Conservation (phyloP, 495 filamentous ascomycete genomes). For the Aspergillus asperescens region DNA sequence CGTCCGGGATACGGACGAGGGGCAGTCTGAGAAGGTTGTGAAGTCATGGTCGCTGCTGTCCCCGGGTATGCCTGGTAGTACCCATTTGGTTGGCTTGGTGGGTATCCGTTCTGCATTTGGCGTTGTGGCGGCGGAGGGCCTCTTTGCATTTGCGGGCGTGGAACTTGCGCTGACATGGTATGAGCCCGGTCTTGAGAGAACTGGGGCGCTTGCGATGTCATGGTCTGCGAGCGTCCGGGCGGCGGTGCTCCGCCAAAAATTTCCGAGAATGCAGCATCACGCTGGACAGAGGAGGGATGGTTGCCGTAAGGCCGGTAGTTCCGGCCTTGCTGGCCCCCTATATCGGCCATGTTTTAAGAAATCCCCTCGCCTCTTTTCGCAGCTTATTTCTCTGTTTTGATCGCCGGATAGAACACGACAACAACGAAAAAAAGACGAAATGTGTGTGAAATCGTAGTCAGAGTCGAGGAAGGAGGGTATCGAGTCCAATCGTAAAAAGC, state of each 20-base stretch:
- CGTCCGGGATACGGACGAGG: constrained; percentile 58
- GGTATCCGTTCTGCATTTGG: constrained; percentile 50
- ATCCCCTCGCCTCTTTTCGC: constrained; percentile 1
- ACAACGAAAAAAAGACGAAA: neutral
- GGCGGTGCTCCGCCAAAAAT: constrained; percentile 90
- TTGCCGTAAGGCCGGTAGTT: constrained; percentile 65
- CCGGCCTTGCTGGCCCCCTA: constrained; percentile 67
- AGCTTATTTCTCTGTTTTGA: constrained; percentile 2
- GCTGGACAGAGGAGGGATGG: constrained; percentile 64
- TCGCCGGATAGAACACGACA: constrained; percentile 3
- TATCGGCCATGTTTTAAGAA: constrained; percentile 66
- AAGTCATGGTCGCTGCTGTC: constrained; percentile 50
- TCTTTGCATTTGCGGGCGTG: constrained; percentile 45
- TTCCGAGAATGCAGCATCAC: constrained; percentile 92
- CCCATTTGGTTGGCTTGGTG: constrained; percentile 34
- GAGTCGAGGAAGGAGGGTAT: constrained; percentile 22
- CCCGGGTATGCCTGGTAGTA: constrained; percentile 44
- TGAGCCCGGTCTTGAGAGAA: constrained; percentile 65
- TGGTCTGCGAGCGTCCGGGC: constrained; percentile 81
- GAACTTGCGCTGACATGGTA: constrained; percentile 71
- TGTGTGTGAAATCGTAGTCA: constrained; percentile 4
- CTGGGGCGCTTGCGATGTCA: constrained; percentile 64
- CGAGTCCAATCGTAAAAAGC: constrained; percentile 36
- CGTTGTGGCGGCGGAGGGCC: constrained; percentile 55
- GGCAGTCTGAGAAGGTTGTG: constrained; percentile 51